These are phyloP conservation scores for Crassisporium funariophilum DNA, from an alignment of 768 basidiomycete genomes.

Conservation along the genomic window DNA sequence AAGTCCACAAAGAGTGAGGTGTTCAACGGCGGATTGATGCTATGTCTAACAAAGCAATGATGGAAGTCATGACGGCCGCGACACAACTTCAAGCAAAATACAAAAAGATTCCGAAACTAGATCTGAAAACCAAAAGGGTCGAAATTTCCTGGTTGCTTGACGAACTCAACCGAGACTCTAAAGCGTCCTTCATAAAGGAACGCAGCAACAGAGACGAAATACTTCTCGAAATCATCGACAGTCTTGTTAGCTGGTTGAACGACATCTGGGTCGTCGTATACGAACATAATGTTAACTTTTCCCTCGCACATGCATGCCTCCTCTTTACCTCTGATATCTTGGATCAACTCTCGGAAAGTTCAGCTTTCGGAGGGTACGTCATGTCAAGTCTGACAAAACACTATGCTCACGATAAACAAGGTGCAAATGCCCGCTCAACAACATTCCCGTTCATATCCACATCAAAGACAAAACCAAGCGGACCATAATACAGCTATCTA, in stretches of 20 bases:
- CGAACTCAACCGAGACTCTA: conserved; percentile 55
- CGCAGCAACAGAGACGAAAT: conserved; percentile 57
- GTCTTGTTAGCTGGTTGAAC: conserved; percentile 58
- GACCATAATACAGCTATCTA: conserved; percentile 47
- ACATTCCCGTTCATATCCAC: conserved; percentile 45
- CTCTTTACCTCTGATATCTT: conserved; percentile 51
- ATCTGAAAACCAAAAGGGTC: conserved; percentile 53
- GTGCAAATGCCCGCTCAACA: conserved; percentile 55
- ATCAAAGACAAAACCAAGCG: conserved; percentile 46
- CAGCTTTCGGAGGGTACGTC: conserved; percentile 41
- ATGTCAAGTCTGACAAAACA: not conserved
- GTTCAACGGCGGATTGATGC: not conserved
- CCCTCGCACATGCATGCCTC: conserved; percentile 56
- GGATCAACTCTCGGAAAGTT: conserved; percentile 39
- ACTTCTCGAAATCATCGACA: conserved; percentile 55
- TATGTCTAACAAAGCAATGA: conserved; percentile 1
- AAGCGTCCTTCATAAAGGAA: conserved; percentile 54
- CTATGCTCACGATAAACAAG: conserved; percentile 29
- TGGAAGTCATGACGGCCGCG: conserved; percentile 39
- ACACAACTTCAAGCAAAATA: conserved; percentile 38
- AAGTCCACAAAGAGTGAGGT: conserved; percentile 37
- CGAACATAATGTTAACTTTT: conserved; percentile 56
- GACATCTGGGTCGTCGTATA: conserved; percentile 66
- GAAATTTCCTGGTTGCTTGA: conserved; percentile 56
- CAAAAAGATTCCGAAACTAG: conserved; percentile 46